Evolutionary conservation across 352 stramenopile species (phyloP).

Genomic region (Pythium graminicola): DNA sequence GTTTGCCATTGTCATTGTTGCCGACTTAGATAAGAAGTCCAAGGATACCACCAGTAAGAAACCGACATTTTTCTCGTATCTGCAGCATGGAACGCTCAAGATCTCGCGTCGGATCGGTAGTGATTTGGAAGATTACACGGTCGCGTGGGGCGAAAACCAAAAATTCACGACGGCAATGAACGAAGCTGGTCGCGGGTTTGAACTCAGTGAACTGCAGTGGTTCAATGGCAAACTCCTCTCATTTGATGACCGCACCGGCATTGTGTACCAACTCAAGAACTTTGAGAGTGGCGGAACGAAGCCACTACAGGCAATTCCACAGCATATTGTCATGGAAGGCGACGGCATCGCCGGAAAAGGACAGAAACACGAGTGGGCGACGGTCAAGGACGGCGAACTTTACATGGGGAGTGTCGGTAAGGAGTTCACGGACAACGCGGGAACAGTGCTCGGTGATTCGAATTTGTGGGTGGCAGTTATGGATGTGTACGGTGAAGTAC

Average conservation of each 20-base stretch:
- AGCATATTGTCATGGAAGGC: constrained; percentile 97
- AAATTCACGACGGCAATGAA: constrained; percentile 85
- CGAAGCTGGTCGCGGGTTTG: constrained; percentile 93
- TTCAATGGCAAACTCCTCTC: constrained; percentile 88
- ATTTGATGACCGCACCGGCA: constrained; percentile 98
- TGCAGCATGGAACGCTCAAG: constrained; percentile 89
- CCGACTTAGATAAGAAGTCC: constrained; percentile 94
- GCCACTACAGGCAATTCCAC: constrained; percentile 82
- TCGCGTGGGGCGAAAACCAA: constrained; percentile 58
- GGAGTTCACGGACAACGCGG: constrained; percentile 90
- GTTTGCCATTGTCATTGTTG: constrained; percentile 89
- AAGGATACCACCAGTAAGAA: constrained; percentile 85
- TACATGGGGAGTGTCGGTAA: constrained; percentile 96
- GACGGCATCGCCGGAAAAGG: constrained; percentile 95
- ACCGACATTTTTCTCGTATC: constrained; percentile 84
- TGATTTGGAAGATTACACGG: constrained; percentile 44
- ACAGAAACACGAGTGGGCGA: constrained; percentile 99
- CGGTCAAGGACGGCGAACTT: constrained; percentile 97
- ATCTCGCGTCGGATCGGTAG: constrained; percentile 33
- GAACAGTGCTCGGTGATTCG: constrained; percentile 91
- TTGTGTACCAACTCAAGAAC: constrained; percentile 96
- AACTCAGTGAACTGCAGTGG: constrained; percentile 92
- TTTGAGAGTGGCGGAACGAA: constrained; percentile 56
- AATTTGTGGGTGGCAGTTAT: constrained; percentile 97
- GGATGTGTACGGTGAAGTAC: constrained; percentile 71